phyloP scores from a whole-genome alignment of 1,284 basidiomycete genomes.

The Rugosomyces carneus region DNA sequence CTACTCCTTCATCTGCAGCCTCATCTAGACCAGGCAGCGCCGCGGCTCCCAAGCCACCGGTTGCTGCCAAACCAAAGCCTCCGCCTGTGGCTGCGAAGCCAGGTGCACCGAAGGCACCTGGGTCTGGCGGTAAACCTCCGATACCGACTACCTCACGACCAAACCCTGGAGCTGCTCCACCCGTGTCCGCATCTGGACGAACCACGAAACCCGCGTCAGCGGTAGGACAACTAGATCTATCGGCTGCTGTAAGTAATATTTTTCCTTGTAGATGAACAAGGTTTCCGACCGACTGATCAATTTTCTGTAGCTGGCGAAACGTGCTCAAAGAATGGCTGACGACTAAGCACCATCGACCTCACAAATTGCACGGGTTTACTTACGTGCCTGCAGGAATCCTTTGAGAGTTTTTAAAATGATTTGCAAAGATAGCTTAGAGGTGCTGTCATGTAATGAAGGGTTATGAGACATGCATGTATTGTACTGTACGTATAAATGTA shows the following conservation, averaged over 20 bases:
- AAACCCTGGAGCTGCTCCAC: slow-evolving; percentile 22
- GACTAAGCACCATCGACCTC: slow-evolving; percentile 19
- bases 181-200: slow-evolving; percentile 37
- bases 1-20: slow-evolving; percentile 49
- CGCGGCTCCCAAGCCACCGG: slow-evolving; percentile 41
- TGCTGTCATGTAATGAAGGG: slow-evolving; percentile 6
- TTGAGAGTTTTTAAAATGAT: slow-evolving; percentile 8
- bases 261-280: not conserved
- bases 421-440: slow-evolving; percentile 16
- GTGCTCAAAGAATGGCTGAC: slow-evolving; percentile 58
- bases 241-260: slow-evolving; percentile 58
- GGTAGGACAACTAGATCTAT: slow-evolving; percentile 72
- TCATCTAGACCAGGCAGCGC: slow-evolving; percentile 52
- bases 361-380: not conserved
- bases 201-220: slow-evolving; percentile 28
- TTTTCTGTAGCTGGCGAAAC: slow-evolving; percentile 52
- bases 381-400: slow-evolving; percentile 6
- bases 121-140: slow-evolving; percentile 43
- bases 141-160: slow-evolving; percentile 53
- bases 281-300: slow-evolving; percentile 11
- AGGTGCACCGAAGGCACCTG: slow-evolving; percentile 31
- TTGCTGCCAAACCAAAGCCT: slow-evolving; percentile 48
- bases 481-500: slow-evolving; percentile 2
- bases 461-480: slow-evolving; percentile 6
- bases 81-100: slow-evolving; percentile 55